phyloP scores from a whole-genome alignment of 2,329 filamentous ascomycete genomes.

The Fusarium verrucosum region DNA sequence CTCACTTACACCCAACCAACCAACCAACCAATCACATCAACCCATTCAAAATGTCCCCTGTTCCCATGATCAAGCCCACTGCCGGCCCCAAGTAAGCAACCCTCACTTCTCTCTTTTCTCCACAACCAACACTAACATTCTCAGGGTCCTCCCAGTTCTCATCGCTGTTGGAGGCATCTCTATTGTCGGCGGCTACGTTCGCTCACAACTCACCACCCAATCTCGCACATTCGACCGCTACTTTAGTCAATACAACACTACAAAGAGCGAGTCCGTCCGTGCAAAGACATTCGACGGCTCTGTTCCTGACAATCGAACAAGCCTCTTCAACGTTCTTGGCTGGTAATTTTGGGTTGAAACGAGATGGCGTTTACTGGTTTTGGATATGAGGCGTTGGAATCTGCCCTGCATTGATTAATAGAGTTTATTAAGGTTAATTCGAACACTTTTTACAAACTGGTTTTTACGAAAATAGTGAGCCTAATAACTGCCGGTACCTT shows the following conservation, averaged over 20 bases:
- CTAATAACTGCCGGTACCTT: background rate
- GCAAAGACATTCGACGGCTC: constrained; percentile 35
- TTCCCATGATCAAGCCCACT: constrained; percentile 34
- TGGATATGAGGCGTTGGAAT: constrained; percentile 10
- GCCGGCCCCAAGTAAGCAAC: constrained; percentile 32
- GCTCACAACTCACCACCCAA: constrained; percentile 29
- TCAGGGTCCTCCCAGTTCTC: constrained; percentile 36
- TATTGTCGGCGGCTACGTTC: constrained; percentile 29
- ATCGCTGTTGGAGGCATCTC: constrained; percentile 39
- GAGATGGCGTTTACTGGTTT: constrained; percentile 7
- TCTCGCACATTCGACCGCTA: constrained; percentile 40
- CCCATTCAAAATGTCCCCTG: constrained; percentile 33
- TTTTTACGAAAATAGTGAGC: background rate
- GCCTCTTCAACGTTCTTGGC: constrained; percentile 40
- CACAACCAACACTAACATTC: constrained; percentile 26
- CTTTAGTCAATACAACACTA: constrained; percentile 41
- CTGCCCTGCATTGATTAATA: constrained; percentile 2
- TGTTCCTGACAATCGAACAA: constrained; percentile 40
- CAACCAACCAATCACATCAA: constrained; percentile 11
- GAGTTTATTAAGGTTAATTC: constrained; percentile 1
- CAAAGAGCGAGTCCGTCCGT: constrained; percentile 33
- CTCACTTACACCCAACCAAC: constrained; percentile 24
- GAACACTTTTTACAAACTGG: background rate
- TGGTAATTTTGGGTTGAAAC: constrained; percentile 19
- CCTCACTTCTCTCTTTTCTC: background rate